Evolutionary conservation across 2,329 filamentous ascomycete species (phyloP).

Genomic region (Apiospora saccharicola): DNA sequence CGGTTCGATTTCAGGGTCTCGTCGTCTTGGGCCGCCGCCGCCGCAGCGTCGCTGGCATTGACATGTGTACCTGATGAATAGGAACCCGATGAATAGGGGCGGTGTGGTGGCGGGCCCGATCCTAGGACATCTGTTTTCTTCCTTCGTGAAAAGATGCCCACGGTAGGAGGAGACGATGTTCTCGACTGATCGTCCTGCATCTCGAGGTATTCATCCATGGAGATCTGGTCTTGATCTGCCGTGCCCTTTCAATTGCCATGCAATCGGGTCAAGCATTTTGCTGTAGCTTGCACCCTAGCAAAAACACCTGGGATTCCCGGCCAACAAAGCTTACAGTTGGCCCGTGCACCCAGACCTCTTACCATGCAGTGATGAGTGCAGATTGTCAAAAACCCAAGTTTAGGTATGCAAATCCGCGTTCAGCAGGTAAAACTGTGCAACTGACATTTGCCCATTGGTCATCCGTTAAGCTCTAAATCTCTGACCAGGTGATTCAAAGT

Average conservation of each 20-base stretch:
- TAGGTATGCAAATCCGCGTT: not conserved
- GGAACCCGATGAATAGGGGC: constrained; percentile 3
- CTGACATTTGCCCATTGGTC: not conserved
- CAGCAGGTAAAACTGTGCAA: not conserved
- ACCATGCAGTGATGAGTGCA: not conserved
- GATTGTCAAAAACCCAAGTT: not conserved
- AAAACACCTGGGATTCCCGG: not conserved
- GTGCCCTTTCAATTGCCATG: not conserved
- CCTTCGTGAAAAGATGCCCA: not conserved
- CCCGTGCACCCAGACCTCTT: not conserved
- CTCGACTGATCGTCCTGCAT: constrained; percentile 16
- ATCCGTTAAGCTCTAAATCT: not conserved
- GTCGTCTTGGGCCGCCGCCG: not conserved
- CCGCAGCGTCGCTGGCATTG: not conserved
- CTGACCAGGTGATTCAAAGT: not conserved
- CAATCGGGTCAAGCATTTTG: not conserved
- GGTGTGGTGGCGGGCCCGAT: constrained; percentile 4
- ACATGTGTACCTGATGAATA: constrained; percentile 14
- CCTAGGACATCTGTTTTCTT: not conserved
- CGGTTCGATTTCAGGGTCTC: constrained; percentile 1
- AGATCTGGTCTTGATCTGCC: not conserved
- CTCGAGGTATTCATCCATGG: not conserved
- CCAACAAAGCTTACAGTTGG: not conserved
- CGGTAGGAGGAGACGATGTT: not conserved
- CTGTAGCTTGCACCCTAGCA: not conserved